Evolutionary conservation across 768 basidiomycete genomes (phyloP), one percentile per base, ranked within the genome.

Genomic region (Dictyophora rubrovolvata): DNA sequence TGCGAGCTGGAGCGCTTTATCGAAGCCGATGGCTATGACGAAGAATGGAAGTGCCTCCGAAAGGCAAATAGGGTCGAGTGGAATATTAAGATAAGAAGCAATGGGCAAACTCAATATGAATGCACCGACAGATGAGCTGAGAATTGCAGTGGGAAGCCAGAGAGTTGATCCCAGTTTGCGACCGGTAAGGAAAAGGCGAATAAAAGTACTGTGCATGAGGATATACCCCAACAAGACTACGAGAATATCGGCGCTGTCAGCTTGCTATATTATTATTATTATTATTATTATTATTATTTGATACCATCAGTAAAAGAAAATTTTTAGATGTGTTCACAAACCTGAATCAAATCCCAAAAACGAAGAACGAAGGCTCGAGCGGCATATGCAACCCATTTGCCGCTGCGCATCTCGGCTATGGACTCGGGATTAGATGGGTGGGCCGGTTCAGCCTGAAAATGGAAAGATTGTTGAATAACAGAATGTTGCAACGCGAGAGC

Each of bases 41-140:
- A 98, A 77, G 84, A 98, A 98, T 0, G 96, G 96, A 0, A 99
- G 80, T 0, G 96, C 95, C 70, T 99, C 96, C 10, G 90, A 92
- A 54, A 99, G 79, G 10, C 86, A 86, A 55, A 98, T 86, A 1
- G 93, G 92, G 69, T 98, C 94, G 64, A 99, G 85, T 18, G 85
- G 87, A 60, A 99, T 91, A 64, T 79, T 78, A 60, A 97, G 77
- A 75, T 84, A 84, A 55, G 86, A 79, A 18, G 86, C 82, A 46
- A 84, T 69, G 14, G 95, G 87, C 6, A 98, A 79, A 12, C 91
- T 80, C 56, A 93, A 75, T 56, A 99, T 79, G 68, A 98, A 86
- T 0, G 89, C 87, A 62, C 94, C 86, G 62, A 86, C 77, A 12
- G 85, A 83, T 9, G 87, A 89, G 10, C 87, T 82, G 63, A 97